Base-by-base conservation (phyloP, 2,329 filamentous ascomycete genomes). In the Microdochium paspali region DNA sequence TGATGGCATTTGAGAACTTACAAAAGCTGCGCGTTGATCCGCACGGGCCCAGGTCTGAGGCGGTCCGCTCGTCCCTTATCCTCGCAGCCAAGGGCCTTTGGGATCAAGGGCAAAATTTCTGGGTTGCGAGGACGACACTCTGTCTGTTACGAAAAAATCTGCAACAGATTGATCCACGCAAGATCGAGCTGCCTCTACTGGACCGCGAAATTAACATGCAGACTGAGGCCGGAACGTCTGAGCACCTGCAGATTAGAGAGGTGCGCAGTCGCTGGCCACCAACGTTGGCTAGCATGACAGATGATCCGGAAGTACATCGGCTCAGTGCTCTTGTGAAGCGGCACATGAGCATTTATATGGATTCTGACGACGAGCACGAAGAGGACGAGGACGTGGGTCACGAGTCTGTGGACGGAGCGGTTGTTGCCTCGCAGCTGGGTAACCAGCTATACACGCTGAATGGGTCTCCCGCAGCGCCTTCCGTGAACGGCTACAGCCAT, bases 1-100 rank as follows among this genome's bases (percentile, higher is more conserved):
- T 51, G 44, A 56, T 59, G 1, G 58, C 54, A 9, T 49, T 65
- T 21, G 49, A 60, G 6, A 50, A 55, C 12, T 59, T 68, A 24
- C 23, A 44, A 24, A 24, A 44, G 23, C 42, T 44, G 4, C 3
- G 26, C 12, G 12, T 23, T 9, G 12, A 26, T 24, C 23, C 42
- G 10, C 23, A 40, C 18, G 35, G 35, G 9, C 35, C 35, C 4
- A 20, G 18, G 35, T 40, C 35, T 7, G 35, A 40, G 10, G 42
- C 42, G 3, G 20, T 25, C 42, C 42, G 42, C 23, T 44, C 42
- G 26, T 25, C 42, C 6, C 23, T 44, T 5, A 24, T 44, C 12
- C 42, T 44, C 18, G 35, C 35, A 6, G 35, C 35, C 12, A 40
- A 40, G 18, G 35, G 35, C 12, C 35, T 40, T 6, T 40, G 35